Percentiles rank a stretch among this genome's conserved stretches.
Conservation (phyloP, 108 stramenopile species). For the Aureococcus anophagefferens region DNA sequence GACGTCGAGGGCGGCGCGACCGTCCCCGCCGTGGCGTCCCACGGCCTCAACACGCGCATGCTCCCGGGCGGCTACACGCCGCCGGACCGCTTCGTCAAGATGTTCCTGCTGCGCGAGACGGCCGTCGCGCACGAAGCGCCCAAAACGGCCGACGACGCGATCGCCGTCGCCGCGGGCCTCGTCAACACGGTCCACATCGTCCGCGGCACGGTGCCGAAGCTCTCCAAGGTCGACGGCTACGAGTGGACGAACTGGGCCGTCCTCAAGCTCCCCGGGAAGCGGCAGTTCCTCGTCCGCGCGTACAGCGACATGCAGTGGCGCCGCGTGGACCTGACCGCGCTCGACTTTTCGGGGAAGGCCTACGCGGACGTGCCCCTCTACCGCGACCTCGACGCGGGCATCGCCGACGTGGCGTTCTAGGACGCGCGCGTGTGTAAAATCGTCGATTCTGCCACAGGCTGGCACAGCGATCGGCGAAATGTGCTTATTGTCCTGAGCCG, state of each 20-base stretch:
- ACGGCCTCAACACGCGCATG: conserved; percentile 10
- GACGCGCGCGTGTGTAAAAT: no score
- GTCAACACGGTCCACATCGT: conserved; percentile 14
- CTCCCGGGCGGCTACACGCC: conserved; percentile 9
- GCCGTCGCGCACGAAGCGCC: neutral
- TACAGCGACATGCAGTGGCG: conserved; percentile 9
- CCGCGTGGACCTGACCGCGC: neutral
- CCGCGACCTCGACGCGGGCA: no score
- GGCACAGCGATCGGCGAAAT: no score
- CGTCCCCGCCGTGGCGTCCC: neutral
- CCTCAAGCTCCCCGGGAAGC: conserved; percentile 4
- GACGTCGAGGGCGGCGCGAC: neutral
- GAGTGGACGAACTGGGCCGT: conserved; percentile 16
- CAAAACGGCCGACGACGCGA: neutral
- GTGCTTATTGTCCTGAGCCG: no score
- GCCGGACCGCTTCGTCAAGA: conserved; percentile 9
- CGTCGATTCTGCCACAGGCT: no score
- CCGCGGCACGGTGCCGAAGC: conserved; percentile 1
- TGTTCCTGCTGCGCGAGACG: conserved; percentile 11
- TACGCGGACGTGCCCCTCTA: no score
- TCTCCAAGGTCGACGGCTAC: neutral
- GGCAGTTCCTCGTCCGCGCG: neutral
- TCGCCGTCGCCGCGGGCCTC: conserved; percentile 6
- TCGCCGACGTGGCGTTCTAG: no score
- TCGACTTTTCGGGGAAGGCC: neutral